phyloP scores from a whole-genome alignment of 352 stramenopile genomes.

The Globisporangium middletonii region DNA sequence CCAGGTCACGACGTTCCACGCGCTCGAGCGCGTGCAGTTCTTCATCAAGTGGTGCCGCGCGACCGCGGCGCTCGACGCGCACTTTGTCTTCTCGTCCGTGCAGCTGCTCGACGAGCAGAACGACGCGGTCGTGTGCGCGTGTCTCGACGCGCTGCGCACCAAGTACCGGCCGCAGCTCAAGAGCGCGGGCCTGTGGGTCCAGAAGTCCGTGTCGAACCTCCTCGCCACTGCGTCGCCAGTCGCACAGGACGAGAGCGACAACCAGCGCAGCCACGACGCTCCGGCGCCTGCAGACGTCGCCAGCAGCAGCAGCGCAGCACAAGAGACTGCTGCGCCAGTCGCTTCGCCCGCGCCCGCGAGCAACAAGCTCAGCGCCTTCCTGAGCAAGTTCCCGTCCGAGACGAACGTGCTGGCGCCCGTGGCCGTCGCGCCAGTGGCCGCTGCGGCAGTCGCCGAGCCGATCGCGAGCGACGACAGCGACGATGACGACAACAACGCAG shows the following conservation, averaged over 20 bases:
- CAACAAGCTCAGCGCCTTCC: constrained; percentile 53
- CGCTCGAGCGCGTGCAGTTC: constrained; percentile 78
- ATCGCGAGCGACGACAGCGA: constrained; percentile 5
- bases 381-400: constrained; percentile 56
- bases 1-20: constrained; percentile 73
- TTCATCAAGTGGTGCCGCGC: constrained; percentile 81
- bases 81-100: constrained; percentile 71
- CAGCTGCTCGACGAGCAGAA: constrained; percentile 79
- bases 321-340: not conserved
- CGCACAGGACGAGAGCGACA: not conserved
- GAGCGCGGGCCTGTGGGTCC: constrained; percentile 8
- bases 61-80: constrained; percentile 48
- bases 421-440: constrained; percentile 13
- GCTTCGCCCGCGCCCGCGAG: not conserved
- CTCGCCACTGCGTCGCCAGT: not conserved
- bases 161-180: constrained; percentile 39
- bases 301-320: not conserved
- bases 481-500: constrained; percentile 3
- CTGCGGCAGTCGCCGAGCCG: not conserved
- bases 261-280: constrained; percentile 5
- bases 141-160: constrained; percentile 47
- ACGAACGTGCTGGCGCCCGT: constrained; percentile 11
- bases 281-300: too few relatives aligned
- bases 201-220: constrained; percentile 1
- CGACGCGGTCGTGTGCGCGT: constrained; percentile 49